Base-by-base conservation (phyloP, 768 basidiomycete species). In the Piloderma croceum region DNA sequence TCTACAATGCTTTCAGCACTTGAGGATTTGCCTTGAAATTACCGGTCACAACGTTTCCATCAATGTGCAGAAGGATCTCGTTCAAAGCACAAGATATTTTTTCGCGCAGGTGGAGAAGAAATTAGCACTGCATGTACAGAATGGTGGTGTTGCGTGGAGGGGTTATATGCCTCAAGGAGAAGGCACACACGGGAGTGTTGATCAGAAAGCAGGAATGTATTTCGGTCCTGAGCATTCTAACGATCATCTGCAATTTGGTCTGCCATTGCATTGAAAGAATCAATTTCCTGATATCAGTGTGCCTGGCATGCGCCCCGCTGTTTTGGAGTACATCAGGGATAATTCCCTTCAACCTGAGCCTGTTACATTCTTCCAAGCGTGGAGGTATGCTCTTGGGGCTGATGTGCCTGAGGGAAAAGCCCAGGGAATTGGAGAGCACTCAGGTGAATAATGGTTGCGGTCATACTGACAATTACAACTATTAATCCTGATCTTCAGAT, bases 121-220 rank as follows among this genome's bases (percentile, higher is more conserved):
- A 36, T 43, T 49, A 12, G 39, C 37, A 7, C 40, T 45, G 25
- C 43, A 51, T 31, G 47, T 50, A 21, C 34, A 36, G 18, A 42
- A 41, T n/a, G 49, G 49, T 6, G 49, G 49, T 27, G 48, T 51
- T 19, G 49, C 39, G 12, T 45, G 48, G 48, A 31, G 48, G 7
- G 47, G 48, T 17, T 49, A 48, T 34, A 50, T 50, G 49, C 49
- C 49, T 10, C 37, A 29, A 31, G 49, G 47, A 13, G 48, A 44
- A 29, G 41, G 43, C 38, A 51, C 41, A 17, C 48, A 43, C 32
- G 44, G 43, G 5, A 32, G 36, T 17, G 24, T 42, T 27, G 49
- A 48, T 37, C 38, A 19, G 31, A 48, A 50, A 39, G 48, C 44
- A 36, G 49, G 49, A n/a, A 33, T 45, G 4, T 47, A 49, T 34